Evolutionary conservation across 352 stramenopile genomes (phyloP), one percentile per base, ranked within the genome.

Genomic region (Phytophthora pinifolia): DNA sequence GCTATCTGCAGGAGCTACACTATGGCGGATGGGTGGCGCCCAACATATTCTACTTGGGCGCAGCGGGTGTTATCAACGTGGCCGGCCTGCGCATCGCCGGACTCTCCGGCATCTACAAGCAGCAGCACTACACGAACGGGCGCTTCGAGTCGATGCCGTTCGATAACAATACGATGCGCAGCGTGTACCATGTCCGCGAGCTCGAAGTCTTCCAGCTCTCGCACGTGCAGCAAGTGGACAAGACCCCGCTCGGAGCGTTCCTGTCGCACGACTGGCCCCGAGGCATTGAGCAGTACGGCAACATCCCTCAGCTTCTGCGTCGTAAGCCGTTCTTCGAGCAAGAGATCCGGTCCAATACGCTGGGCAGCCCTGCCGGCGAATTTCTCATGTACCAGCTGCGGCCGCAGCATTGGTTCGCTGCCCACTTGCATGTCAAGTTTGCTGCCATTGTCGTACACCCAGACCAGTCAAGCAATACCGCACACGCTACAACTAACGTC

Each of bases 401-500:
- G 59, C 97, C 98, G 9, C 69, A 76, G 18, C 95, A 94, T 52
- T 99, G 97, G 97, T 99, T 99, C 68, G 75, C 96, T 0, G 97
- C 96, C 18, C 98, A 99, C 69, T 78, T 99, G 20, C 97, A 99
- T 73, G 90, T 98, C 46, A 99, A 99, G 66, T 99, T 99, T 69
- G 72, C 95, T 31, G 97, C 98, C 4, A 67, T 97, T n/a, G 89
- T 99, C 6, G 66, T 66, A 8, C 97, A 99, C 62, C 43, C 60
- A 5, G 46, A 61, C 9, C 50, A 64, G 54, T 2, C 46, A 29
- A 55, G 47, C 12, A 43, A 52, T 34, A 20, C 31, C 27, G 10
- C 39, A 3, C 18, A 66, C 1, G 27, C 22, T 1, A 9, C 22
- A 3, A 12, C 8, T 12, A 38, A 49, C n/a, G 3, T 30, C 8